phyloP scores from a whole-genome alignment of 345 rosid genomes.

The Acer saccharum region DNA sequence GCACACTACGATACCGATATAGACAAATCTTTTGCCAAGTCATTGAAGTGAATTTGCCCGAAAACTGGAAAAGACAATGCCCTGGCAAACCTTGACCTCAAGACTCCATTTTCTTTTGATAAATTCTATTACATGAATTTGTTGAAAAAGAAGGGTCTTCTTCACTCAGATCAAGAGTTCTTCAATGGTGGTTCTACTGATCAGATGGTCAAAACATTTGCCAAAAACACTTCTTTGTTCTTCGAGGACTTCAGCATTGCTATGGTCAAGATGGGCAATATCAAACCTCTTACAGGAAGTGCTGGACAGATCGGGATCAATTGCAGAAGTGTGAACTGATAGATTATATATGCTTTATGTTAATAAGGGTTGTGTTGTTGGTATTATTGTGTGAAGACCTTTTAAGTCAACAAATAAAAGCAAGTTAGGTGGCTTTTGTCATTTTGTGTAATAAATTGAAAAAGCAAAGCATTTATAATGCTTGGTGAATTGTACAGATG shows the following conservation, averaged over 20 bases:
- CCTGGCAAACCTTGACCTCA: conserved; percentile 23
- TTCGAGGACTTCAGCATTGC: conserved; percentile 35
- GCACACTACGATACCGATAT: too few relatives aligned
- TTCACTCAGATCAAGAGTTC: conserved; percentile 42
- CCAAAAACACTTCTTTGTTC: conserved; percentile 23
- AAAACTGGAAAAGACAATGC: conserved; percentile 24
- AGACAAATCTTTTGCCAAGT: conserved; percentile 26
- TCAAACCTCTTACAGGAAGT: conserved; percentile 38
- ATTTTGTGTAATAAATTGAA: too few relatives aligned
- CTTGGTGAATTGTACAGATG: too few relatives aligned
- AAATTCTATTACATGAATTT: conserved; percentile 35
- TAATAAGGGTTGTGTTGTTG: not conserved
- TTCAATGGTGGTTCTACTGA: conserved; percentile 32
- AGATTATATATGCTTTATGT: not conserved
- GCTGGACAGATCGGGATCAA: conserved; percentile 41
- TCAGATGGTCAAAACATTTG: conserved; percentile 29
- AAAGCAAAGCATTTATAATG: too few relatives aligned
- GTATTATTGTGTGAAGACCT: too few relatives aligned
- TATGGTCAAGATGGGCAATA: conserved; percentile 48
- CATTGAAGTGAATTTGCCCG: conserved; percentile 22
- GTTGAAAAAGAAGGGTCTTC: conserved; percentile 40
- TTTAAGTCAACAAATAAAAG: too few relatives aligned
- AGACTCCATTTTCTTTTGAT: conserved; percentile 30
- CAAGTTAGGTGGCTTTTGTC: too few relatives aligned
- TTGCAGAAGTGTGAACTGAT: conserved; percentile 35